Evolutionary conservation across 2,329 filamentous ascomycete genomes (phyloP), one percentile per base, ranked within the genome.

Genomic region (Cladosporium sp.): DNA sequence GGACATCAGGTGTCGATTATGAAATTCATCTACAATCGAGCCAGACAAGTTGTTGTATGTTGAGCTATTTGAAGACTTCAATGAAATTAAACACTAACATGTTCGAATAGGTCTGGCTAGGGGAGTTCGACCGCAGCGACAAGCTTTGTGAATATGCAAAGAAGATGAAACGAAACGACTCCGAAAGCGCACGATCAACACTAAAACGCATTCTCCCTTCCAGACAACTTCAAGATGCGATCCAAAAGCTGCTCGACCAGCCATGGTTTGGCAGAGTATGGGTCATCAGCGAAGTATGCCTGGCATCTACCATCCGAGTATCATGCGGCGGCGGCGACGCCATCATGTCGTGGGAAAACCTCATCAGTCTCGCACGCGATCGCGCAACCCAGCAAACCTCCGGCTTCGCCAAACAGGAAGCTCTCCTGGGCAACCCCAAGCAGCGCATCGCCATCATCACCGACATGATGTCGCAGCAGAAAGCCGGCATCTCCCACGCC

Each of bases 1-100:
- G 57, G 53, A 4, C 54, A 62, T 18, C 67, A 69, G 52, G 64
- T 70, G 4, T 58, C 56, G 3, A 63, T 69, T 22, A 70, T 70
- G 65, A 60, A 64, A 8, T 44, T 63, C 3, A 66, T 70, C 32
- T 70, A 65, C 57, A 56, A 48, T 27, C 47, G 41, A 17, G 59
- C 60, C 6, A 52, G 27, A 18, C 43, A 44, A 41, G 49, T 51
- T 5, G 19, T 51, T 19, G 49, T 51, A 40, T 15, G 44, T 15
- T 18, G 8, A 11, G 3, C 8, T 39, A 9, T 20, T 20, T 8
- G 17, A 17, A 39, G 7, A 47, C 30, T 8, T 29, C 38, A 22
- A n/a, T 22, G 13, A 40, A 38, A 32, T 3, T 43, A 1, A 38
- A 51, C 30, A 47, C 37, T 20, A 30, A n/a, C 12, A 50, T 53